phyloP scores from a whole-genome alignment of 2,329 filamentous ascomycete genomes.

The Didymella keratinophila region DNA sequence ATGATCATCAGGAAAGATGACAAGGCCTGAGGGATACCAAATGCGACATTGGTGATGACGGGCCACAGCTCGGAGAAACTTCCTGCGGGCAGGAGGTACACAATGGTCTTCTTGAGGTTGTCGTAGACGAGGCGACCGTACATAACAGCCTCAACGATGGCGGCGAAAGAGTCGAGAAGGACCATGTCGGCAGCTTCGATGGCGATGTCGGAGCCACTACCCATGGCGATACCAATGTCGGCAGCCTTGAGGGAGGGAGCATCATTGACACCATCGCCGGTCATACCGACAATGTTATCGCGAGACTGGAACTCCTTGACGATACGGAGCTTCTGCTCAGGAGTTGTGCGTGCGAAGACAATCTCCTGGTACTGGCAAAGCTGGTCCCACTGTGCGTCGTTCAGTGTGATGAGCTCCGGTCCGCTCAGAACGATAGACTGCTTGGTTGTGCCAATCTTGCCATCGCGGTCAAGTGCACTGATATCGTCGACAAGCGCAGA shows the following conservation, averaged over 20 bases:
- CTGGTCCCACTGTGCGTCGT: conserved; percentile 72
- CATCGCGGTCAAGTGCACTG: conserved; percentile 56
- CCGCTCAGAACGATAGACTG: conserved; percentile 47
- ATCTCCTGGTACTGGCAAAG: conserved; percentile 73
- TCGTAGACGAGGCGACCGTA: conserved; percentile 81
- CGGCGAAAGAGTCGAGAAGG: conserved; percentile 72
- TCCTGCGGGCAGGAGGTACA: conserved; percentile 77
- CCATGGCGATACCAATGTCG: conserved; percentile 67
- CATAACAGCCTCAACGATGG: conserved; percentile 74
- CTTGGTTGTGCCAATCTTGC: conserved; percentile 35
- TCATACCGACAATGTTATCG: conserved; percentile 63
- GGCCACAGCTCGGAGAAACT: conserved; percentile 79
- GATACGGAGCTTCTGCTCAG: conserved; percentile 80
- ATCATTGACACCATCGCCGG: conserved; percentile 60
- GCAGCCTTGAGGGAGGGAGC: conserved; percentile 65
- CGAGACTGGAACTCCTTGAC: conserved; percentile 75
- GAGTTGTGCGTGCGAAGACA: conserved; percentile 75
- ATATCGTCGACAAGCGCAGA: conserved; percentile 61
- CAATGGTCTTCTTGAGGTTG: conserved; percentile 78
- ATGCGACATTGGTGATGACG: conserved; percentile 74
- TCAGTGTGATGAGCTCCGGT: conserved; percentile 67
- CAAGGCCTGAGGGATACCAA: conserved; percentile 76
- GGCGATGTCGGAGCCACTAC: conserved; percentile 66
- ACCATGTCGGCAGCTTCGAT: conserved; percentile 71
- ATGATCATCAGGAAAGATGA: conserved; percentile 73